Conservation (phyloP, 495 filamentous ascomycete genomes). For the Terfezia boudieri region DNA sequence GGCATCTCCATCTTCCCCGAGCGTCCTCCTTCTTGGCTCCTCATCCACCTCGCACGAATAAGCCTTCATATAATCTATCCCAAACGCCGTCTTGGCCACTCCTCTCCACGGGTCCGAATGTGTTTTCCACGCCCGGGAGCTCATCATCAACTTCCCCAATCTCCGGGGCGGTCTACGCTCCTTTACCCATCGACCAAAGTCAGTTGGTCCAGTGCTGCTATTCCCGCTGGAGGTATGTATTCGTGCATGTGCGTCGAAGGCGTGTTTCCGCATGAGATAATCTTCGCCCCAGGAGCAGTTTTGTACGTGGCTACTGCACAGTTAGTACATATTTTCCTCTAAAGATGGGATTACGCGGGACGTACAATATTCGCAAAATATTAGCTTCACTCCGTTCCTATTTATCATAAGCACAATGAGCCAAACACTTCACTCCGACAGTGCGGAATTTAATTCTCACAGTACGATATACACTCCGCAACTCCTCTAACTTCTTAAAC, state of each 20-base stretch:
- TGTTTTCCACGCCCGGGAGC: slow-evolving; percentile 28
- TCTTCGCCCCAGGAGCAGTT: slow-evolving; percentile 30
- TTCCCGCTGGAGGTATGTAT: slow-evolving; percentile 17
- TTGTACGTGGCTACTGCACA: slow-evolving; percentile 24
- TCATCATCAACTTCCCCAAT: slow-evolving; percentile 28
- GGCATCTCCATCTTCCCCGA: slow-evolving; percentile 16
- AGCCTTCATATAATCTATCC: slow-evolving; percentile 30
- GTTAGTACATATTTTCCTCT: background rate
- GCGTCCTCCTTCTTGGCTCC: slow-evolving; percentile 22
- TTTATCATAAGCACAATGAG: background rate
- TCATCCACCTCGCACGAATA: slow-evolving; percentile 12
- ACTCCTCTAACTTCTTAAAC: slow-evolving; percentile 22
- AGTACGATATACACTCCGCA: slow-evolving; percentile 24
- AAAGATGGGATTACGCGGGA: background rate
- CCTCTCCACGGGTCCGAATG: slow-evolving; percentile 32
- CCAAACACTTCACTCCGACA: too few relatives aligned
- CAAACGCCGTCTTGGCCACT: slow-evolving; percentile 27
- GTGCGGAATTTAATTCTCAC: background rate
- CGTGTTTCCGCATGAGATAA: slow-evolving; percentile 31
- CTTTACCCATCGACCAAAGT: slow-evolving; percentile 28
- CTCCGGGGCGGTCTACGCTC: slow-evolving; percentile 25
- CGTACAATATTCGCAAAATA: slow-evolving; percentile 26
- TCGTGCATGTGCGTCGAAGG: slow-evolving; percentile 24
- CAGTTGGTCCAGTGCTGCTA: background rate
- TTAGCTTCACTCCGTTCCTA: slow-evolving; percentile 16